These are phyloP conservation scores for Trametes coccinea DNA, from an alignment of 768 basidiomycete species.

Conservation along the genomic window DNA sequence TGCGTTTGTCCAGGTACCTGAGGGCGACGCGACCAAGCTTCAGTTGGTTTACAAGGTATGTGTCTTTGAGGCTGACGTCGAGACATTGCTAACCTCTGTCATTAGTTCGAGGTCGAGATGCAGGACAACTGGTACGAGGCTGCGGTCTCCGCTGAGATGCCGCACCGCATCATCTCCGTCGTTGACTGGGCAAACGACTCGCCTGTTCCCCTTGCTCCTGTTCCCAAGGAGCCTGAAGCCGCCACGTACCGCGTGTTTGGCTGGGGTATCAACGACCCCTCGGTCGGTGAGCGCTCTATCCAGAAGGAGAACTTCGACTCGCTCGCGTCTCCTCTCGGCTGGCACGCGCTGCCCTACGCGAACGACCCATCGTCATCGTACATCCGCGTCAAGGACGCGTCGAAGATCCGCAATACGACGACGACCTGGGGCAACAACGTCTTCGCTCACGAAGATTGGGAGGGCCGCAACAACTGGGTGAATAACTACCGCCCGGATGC, in stretches of 20 bases:
- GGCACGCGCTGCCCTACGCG: conserved; percentile 80
- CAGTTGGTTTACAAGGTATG: conserved; percentile 79
- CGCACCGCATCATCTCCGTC: conserved; percentile 81
- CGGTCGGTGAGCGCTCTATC: conserved; percentile 59
- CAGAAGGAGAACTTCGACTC: conserved; percentile 71
- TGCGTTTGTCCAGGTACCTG: conserved; percentile 80
- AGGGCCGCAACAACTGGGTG: conserved; percentile 64
- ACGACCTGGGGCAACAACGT: conserved; percentile 90
- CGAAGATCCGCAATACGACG: conserved; percentile 54
- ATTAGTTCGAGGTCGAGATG: conserved; percentile 88
- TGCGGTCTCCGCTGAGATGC: conserved; percentile 69
- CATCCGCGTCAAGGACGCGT: conserved; percentile 23
- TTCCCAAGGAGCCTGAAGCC: conserved; percentile 32
- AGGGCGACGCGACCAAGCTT: conserved; percentile 56
- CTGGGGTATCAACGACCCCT: conserved; percentile 88
- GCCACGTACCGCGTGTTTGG: conserved; percentile 69
- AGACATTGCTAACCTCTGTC: background rate
- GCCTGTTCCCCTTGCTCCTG: conserved; percentile 39
- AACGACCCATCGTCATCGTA: conserved; percentile 58
- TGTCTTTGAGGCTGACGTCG: background rate
- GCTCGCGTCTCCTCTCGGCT: conserved; percentile 84
- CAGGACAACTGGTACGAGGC: conserved; percentile 96
- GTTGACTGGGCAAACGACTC: conserved; percentile 95
- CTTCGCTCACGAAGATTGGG: conserved; percentile 94
- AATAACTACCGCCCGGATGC: conserved; percentile 80